Evolutionary conservation across 352 stramenopile species (phyloP), one percentile per base, ranked within the genome.

Genomic region (Globisporangium polare): DNA sequence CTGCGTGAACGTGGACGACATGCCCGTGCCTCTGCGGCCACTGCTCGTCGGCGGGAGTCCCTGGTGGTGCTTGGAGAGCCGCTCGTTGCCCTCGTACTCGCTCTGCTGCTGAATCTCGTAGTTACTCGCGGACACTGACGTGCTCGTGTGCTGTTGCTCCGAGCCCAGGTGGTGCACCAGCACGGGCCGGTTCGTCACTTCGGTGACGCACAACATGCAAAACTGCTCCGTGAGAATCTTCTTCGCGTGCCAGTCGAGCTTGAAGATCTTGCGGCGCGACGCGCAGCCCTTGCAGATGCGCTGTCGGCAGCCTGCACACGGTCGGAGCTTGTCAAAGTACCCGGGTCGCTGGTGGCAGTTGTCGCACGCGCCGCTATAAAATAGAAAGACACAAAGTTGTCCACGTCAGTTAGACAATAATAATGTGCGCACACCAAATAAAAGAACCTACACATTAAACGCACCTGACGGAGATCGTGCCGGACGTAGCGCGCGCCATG

Each of bases 201-300:
- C 41, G 10, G 60, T 65, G 26, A 65, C 60, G 24, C 60, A 65
- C 31, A 65, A 24, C 24, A 62, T 42, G 27, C 61, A 67, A 22
- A 67, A 67, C 26, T 58, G n/a, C 24, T 67, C 61, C 2, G 26
- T 53, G 22, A 67, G 5, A 12, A 62, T 37, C 22, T 43, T 55
- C 50, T 61, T 60, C 24, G 47, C 39, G 22, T 56, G 57, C 56
- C 50, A 60, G 58, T 68, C 63, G 26, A 43, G 53, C 35, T 67
- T 60, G 58, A 66, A 68, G 26, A 68, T 68, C 24, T 47, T 37
- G 27, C 58, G 63, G 17, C 37, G 22, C 13, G 57, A 53, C 8
- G 57, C 31, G 54, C 75, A 84, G 46, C 66, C 58, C 58, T 71
- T 76, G 62, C 75, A 84, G 13, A 78, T 71, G 27, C 59, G 75